Evolutionary conservation across 805 yeast species (phyloP).

Genomic region (Candida dajiaensis): DNA sequence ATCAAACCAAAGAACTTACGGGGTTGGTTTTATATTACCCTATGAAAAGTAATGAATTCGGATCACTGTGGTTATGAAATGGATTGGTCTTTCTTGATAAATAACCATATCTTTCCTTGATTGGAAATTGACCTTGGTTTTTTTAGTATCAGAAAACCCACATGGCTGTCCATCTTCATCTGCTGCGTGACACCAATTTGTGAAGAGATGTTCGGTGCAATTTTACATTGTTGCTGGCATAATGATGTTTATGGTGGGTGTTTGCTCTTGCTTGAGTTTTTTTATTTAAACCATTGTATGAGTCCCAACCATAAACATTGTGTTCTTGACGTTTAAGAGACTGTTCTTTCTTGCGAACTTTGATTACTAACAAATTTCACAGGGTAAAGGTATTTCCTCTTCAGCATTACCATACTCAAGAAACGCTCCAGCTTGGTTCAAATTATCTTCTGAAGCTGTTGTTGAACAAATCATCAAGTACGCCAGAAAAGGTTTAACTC

Average conservation of each 20-base stretch:
- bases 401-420: slow-evolving; percentile 99
- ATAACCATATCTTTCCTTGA: slow-evolving; percentile 8
- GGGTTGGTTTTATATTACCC: slow-evolving; percentile 3
- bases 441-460: slow-evolving; percentile 89
- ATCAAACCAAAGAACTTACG: not conserved
- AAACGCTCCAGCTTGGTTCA: slow-evolving; percentile 99
- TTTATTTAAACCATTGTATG: not conserved
- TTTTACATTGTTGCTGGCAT: not conserved
- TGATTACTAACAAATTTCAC: slow-evolving; percentile 36
- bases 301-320: not conserved
- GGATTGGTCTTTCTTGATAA: not conserved
- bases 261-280: not conserved
- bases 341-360: slow-evolving; percentile 2
- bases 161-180: slow-evolving; percentile 1
- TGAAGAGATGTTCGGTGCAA: slow-evolving; percentile 7
- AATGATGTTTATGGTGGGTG: not conserved
- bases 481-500: slow-evolving; percentile 99
- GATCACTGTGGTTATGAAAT: slow-evolving; percentile 21
- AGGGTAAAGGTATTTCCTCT: slow-evolving; percentile 99
- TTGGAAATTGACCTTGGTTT: slow-evolving; percentile 7
- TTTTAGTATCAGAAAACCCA: not conserved
- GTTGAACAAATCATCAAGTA: slow-evolving; percentile 98
- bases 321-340: not conserved
- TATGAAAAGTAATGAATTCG: slow-evolving; percentile 22
- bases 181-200: slow-evolving; percentile 52